A percentile compares a stretch with the other conserved stretches of the same genome.
Conservation (phyloP, 1,139 yeast species). For the Taiozyma sp. region DNA sequence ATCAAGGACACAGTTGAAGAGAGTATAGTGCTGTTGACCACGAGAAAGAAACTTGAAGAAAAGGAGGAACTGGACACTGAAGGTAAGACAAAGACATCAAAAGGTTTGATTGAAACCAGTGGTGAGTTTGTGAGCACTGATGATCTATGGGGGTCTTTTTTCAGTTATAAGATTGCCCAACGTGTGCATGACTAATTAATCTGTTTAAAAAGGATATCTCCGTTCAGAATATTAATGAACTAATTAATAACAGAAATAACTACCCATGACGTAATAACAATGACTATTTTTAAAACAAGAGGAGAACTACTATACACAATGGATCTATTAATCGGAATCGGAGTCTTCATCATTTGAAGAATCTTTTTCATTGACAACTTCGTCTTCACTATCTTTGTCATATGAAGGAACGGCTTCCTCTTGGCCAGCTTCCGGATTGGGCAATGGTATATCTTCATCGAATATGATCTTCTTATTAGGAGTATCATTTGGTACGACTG, state of each 20-base stretch:
- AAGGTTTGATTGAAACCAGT: slow-evolving; percentile 36
- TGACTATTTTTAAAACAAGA: background rate
- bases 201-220: too few species aligned
- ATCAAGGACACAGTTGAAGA: slow-evolving; percentile 88
- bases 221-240: background rate
- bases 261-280: background rate
- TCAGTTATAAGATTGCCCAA: slow-evolving; percentile 23
- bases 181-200: background rate
- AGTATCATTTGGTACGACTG: slow-evolving; percentile 32
- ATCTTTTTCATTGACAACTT: slow-evolving; percentile 25
- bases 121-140: slow-evolving; percentile 54
- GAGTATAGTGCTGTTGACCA: slow-evolving; percentile 46
- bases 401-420: slow-evolving; percentile 11
- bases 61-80: slow-evolving; percentile 31
- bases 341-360: slow-evolving; percentile 27
- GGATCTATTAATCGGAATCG: slow-evolving; percentile 15
- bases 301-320: background rate
- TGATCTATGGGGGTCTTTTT: slow-evolving; percentile 61
- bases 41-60: slow-evolving; percentile 20
- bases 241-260: background rate
- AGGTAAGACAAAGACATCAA: slow-evolving; percentile 35
- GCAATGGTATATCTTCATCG: slow-evolving; percentile 29
- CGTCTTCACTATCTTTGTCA: slow-evolving; percentile 18
- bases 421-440: slow-evolving; percentile 19
- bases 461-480: slow-evolving; percentile 35